These are phyloP conservation scores for Emmonsiellopsis sp. DNA, from an alignment of 2,329 filamentous ascomycete species.

Conservation along the genomic window DNA sequence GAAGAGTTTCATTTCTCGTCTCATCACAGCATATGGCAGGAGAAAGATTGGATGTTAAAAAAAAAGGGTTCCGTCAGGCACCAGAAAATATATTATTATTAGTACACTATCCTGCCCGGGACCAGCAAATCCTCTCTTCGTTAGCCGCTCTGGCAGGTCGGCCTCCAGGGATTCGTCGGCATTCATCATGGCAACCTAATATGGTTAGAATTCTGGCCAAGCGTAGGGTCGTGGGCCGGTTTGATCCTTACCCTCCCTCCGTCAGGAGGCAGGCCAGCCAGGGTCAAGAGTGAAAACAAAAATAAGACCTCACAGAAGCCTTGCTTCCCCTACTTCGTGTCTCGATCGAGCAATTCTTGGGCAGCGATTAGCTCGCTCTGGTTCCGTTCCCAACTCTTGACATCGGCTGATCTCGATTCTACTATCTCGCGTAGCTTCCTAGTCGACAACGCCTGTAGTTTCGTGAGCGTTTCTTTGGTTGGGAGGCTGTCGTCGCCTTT, in stretches of 20 bases:
- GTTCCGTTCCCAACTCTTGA: conserved; percentile 21
- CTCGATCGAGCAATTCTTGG: conserved; percentile 29
- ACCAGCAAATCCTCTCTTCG: neutral
- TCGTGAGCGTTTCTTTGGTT: conserved; percentile 19
- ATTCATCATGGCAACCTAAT: neutral
- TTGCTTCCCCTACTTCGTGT: conserved; percentile 3
- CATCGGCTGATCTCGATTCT: conserved; percentile 21
- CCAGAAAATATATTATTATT: neutral
- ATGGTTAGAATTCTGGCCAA: neutral
- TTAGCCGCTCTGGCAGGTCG: too few relatives aligned
- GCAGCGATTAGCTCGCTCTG: conserved; percentile 33
- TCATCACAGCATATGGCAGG: neutral
- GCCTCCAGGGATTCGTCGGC: neutral
- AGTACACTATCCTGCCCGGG: neutral
- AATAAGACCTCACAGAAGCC: neutral
- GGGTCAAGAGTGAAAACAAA: neutral
- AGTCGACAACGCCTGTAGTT: conserved; percentile 27
- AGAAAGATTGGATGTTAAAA: neutral
- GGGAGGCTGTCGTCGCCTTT: conserved; percentile 9
- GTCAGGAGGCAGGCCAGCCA: neutral
- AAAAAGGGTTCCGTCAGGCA: neutral
- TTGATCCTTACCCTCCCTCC: too few relatives aligned
- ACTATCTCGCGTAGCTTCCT: conserved; percentile 28
- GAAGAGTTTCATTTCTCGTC: neutral
- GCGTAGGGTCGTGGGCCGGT: neutral